phyloP scores from a whole-genome alignment of 805 yeast genomes.

The Clavispora asparagi region DNA sequence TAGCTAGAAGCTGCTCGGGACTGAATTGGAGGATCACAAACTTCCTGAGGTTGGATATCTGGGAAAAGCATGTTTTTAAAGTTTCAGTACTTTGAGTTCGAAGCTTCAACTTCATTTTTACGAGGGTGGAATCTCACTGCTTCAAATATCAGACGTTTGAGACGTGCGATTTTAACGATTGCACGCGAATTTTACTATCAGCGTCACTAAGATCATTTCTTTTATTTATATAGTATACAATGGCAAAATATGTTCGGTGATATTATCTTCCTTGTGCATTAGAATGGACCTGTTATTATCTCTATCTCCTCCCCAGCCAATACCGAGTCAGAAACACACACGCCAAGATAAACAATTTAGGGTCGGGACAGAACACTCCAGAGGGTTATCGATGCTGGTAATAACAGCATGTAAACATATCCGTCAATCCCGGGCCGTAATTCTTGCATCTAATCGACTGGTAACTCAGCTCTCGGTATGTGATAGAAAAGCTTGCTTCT shows the following conservation, averaged over 20 bases:
- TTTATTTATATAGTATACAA: not conserved
- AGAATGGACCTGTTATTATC: not conserved
- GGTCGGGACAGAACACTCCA: too few species aligned
- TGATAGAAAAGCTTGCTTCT: not conserved
- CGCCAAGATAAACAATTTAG: too few species aligned
- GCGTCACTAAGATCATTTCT: not conserved
- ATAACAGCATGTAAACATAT: too few species aligned
- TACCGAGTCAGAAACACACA: too few species aligned
- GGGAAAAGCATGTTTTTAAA: conserved; percentile 37
- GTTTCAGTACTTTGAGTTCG: conserved; percentile 21
- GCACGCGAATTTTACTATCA: not conserved
- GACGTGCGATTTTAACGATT: not conserved
- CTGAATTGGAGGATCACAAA: conserved; percentile 55
- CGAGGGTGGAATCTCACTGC: not conserved
- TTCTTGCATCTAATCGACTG: not conserved
- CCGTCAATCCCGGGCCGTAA: too few species aligned
- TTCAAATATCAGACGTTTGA: not conserved
- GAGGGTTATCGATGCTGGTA: too few species aligned
- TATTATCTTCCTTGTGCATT: not conserved
- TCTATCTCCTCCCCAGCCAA: too few species aligned
- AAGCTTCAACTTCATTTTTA: conserved; percentile 22
- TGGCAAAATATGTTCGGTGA: too few species aligned
- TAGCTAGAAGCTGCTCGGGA: conserved; percentile 42
- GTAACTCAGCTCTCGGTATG: not conserved
- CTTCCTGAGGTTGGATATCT: conserved; percentile 50